Evolutionary conservation across 2,329 filamentous ascomycete species (phyloP), one percentile per base, ranked within the genome.

Genomic region (Phialophora chinensis): DNA sequence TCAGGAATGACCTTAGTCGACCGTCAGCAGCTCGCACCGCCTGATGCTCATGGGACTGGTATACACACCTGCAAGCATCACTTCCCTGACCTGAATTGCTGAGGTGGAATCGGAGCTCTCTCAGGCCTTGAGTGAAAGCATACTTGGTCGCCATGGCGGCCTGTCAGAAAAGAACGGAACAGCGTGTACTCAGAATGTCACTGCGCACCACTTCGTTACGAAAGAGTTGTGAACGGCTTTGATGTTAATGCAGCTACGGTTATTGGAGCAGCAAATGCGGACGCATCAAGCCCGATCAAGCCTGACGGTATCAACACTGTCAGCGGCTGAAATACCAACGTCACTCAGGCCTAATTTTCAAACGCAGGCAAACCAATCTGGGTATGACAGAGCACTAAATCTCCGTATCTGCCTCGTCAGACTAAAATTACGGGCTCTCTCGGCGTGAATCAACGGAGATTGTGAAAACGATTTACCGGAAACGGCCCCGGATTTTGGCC

Each of bases 41-140:
- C 38, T 6, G 14, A 44, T n/a, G 38, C 5, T 44, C 38, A n/a
- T n/a, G 10, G 61, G 56, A 47, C 60, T 29, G 31, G 27, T 25
- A 29, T 52, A 58, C 85, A 77, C 84, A 96, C 95, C 95, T 89
- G 71, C 91, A 90, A 70, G 92, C 89, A 75, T 92, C 91, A 84
- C 94, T 97, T 78, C 92, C 89, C 78, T 96, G 91, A 72, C 91
- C 91, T 61, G 92, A 93, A 83, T 98, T 94, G 85, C 95, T 98
- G 84, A 98, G 94, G 75, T 96, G 86, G 83, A 99, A 99, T 78
- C 95, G 91, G 79, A 99, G 86, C 86, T 99, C 95, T 86, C 93
- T 96, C 79, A 99, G 86, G 72, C 88, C 84, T 80, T 92, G 90
- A 73, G 88, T 87, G 83, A 99, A 99, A 74, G 89, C 92, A 84